Percentiles rank a stretch among this genome's conserved stretches.
Conservation (phyloP, 306 rosid genomes). For the Biancaea sappan region DNA sequence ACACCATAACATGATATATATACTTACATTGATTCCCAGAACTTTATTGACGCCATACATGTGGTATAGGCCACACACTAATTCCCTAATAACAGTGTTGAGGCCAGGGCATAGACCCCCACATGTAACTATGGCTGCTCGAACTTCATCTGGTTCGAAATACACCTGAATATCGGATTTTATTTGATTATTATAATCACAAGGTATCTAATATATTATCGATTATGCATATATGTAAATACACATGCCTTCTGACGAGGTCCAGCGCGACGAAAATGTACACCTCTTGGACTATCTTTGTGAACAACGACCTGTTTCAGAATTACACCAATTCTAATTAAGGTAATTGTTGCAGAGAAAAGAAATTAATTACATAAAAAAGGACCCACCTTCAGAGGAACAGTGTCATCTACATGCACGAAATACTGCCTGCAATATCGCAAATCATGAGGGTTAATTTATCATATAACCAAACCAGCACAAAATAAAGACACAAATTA, state of each 20-base stretch:
- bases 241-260: slow-evolving; percentile 82
- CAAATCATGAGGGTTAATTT: slow-evolving; percentile 13
- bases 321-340: not conserved
- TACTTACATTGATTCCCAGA: slow-evolving; percentile 73
- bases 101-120: slow-evolving; percentile 99
- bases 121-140: slow-evolving; percentile 90
- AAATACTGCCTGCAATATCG: slow-evolving; percentile 80
- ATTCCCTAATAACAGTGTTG: slow-evolving; percentile 94
- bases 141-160: slow-evolving; percentile 83
- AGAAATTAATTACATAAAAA: slow-evolving; percentile 9
- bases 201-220: not conserved
- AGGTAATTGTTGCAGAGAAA: not conserved
- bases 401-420: slow-evolving; percentile 83
- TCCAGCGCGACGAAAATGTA: slow-evolving; percentile 95
- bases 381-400: slow-evolving; percentile 68
- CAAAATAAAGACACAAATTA: not conserved
- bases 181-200: not conserved
- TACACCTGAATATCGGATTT: slow-evolving; percentile 60
- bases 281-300: slow-evolving; percentile 80
- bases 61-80: slow-evolving; percentile 81
- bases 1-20: not conserved
- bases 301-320: slow-evolving; percentile 79
- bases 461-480: not conserved
- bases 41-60: slow-evolving; percentile 92
- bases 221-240: not conserved